Evolutionary conservation across 2,329 filamentous ascomycete species (phyloP), one percentile per base, ranked within the genome.

Genomic region (Fusarium luffae): DNA sequence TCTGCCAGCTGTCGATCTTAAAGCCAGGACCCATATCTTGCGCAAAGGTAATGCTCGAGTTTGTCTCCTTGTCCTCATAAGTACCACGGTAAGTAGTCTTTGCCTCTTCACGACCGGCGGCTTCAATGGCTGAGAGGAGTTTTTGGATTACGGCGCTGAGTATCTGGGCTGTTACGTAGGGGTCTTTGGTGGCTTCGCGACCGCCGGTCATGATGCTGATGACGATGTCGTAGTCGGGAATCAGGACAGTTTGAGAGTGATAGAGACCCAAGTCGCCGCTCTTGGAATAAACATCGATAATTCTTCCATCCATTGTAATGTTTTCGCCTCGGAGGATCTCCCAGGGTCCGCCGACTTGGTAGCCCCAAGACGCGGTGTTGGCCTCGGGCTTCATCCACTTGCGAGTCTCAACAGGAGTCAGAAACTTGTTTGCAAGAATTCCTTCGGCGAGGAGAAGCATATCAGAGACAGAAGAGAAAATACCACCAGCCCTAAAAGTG

Each of bases 251-350:
- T 4, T 76, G 68, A 5, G 79, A 71, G 67, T 81, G 79, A 72
- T 85, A 86, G 16, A 73, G 57, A 18, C 80, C 79, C 4, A 84
- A 64, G 58, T 82, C 80, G 4, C 84, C 85, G 4, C 71, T 75
- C 70, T 86, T 86, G 25, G 81, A 80, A 73, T 85, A 85, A 4
- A 86, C 54, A 27, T 86, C 83, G 16, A 85, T 73, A n/a, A n/a
- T n/a, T n/a, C n/a, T n/a, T n/a, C n/a, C n/a, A n/a, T n/a, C n/a
- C n/a, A n/a, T n/a, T n/a, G n/a, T n/a, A n/a, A n/a, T 62, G 66
- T 77, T 77, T 54, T 80, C 71, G 30, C 75, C 69, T 30, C 81
- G 80, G 25, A 79, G 74, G 49, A 85, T 85, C 69, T 85, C 84
- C 83, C 83, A 86, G 0, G 83, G 82, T 8, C 77, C 78, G 10